Percentiles rank a stretch among this genome's conserved stretches.
Conservation (phyloP, 2,329 filamentous ascomycete species). For the Mollisiaceae sp. region DNA sequence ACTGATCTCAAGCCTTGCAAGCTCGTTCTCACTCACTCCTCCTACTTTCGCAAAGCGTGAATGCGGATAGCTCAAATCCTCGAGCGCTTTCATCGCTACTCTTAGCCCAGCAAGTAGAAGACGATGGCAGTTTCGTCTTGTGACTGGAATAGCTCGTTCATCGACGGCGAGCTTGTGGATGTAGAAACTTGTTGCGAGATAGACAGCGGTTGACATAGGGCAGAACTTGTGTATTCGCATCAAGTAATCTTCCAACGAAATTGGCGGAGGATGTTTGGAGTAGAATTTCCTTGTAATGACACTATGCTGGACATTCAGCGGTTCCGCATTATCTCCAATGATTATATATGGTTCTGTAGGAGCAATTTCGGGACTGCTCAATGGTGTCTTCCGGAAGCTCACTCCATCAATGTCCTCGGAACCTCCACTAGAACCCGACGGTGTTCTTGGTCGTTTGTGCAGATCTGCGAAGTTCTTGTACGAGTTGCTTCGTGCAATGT, state of each 20-base stretch:
- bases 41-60: slow-evolving; percentile 84
- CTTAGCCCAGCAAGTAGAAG: slow-evolving; percentile 82
- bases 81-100: slow-evolving; percentile 93
- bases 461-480: slow-evolving; percentile 46
- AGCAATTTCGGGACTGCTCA: slow-evolving; percentile 33
- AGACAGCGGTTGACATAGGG: slow-evolving; percentile 91
- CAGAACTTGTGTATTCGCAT: slow-evolving; percentile 87
- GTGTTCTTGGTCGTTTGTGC: slow-evolving; percentile 40
- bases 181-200: slow-evolving; percentile 86
- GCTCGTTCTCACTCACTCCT: slow-evolving; percentile 80
- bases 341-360: slow-evolving; percentile 58
- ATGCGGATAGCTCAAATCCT: slow-evolving; percentile 89
- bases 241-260: slow-evolving; percentile 83
- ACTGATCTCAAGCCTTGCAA: slow-evolving; percentile 85
- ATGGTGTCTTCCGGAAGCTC: slow-evolving; percentile 48
- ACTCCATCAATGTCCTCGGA: slow-evolving; percentile 59
- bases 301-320: slow-evolving; percentile 77
- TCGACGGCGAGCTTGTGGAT: slow-evolving; percentile 81
- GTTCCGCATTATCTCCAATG: slow-evolving; percentile 72
- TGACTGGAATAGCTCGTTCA: slow-evolving; percentile 80
- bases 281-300: slow-evolving; percentile 93
- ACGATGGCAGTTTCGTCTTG: slow-evolving; percentile 83
- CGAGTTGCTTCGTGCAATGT: slow-evolving; percentile 62
- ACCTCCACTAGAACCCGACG: slow-evolving; percentile 33
- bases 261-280: slow-evolving; percentile 83